Percentiles rank a stretch among this genome's conserved stretches.
These are phyloP conservation scores for Teunomyces gatunensis DNA, from an alignment of 805 yeast genomes.

Conservation along the genomic window DNA sequence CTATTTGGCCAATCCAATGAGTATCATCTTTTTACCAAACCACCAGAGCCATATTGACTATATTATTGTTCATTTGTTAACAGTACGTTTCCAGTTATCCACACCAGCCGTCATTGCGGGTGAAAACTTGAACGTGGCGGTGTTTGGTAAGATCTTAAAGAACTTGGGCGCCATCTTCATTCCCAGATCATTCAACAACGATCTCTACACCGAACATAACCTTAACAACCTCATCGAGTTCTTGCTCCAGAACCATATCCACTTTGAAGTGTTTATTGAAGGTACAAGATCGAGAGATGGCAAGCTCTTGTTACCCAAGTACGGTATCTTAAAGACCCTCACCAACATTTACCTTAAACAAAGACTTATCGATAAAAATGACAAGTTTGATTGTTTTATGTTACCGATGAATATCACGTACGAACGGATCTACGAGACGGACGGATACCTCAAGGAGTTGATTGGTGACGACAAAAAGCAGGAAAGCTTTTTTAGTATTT, in stretches of 20 bases:
- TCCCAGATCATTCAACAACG: slow-evolving; percentile 47
- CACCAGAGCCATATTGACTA: slow-evolving; percentile 65
- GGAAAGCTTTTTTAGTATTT: slow-evolving; percentile 44
- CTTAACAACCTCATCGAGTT: slow-evolving; percentile 49
- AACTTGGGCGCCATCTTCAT: slow-evolving; percentile 57
- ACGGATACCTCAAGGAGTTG: slow-evolving; percentile 54
- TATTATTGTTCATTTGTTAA: slow-evolving; percentile 52
- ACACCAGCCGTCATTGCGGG: slow-evolving; percentile 62
- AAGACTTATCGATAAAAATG: slow-evolving; percentile 12
- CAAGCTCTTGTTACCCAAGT: slow-evolving; percentile 59
- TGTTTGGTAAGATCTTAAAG: slow-evolving; percentile 50
- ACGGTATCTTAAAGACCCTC: slow-evolving; percentile 56
- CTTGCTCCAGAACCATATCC: slow-evolving; percentile 45
- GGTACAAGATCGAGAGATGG: slow-evolving; percentile 69
- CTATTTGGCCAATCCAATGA: slow-evolving; percentile 40
- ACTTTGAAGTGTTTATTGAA: slow-evolving; percentile 60
- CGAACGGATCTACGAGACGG: slow-evolving; percentile 57
- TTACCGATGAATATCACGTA: slow-evolving; percentile 60
- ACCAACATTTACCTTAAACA: slow-evolving; percentile 47
- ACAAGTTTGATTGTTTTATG: slow-evolving; percentile 33
- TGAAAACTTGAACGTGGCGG: slow-evolving; percentile 60
- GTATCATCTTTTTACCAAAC: slow-evolving; percentile 52
- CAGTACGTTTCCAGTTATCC: slow-evolving; percentile 52
- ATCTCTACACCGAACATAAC: slow-evolving; percentile 45
- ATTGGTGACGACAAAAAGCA: slow-evolving; percentile 56